Evolutionary conservation across 257 asterid species (phyloP).

Genomic region (Craterostigma plantagineum): DNA sequence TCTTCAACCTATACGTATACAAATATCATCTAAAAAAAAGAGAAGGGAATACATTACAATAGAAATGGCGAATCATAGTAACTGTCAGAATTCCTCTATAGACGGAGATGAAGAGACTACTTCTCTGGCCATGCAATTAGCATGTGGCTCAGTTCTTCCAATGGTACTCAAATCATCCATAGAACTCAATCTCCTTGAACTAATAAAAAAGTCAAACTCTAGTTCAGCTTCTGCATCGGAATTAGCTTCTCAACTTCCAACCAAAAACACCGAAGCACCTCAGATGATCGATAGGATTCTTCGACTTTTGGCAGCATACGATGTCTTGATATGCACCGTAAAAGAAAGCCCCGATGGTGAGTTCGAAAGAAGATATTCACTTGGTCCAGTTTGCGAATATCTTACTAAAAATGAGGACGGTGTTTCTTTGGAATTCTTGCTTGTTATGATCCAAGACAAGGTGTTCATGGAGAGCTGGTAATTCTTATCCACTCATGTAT

Average conservation of each 20-base stretch:
- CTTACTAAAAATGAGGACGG: constrained; percentile 28
- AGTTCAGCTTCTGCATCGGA: constrained; percentile 25
- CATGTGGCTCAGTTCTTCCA: constrained; percentile 3
- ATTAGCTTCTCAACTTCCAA: constrained; percentile 24
- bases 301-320: constrained; percentile 23
- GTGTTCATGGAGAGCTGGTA: constrained; percentile 40
- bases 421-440: constrained; percentile 21
- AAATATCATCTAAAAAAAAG: too few species aligned
- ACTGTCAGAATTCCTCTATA: too few species aligned
- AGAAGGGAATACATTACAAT: too few species aligned
- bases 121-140: not conserved
- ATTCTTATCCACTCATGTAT: not conserved
- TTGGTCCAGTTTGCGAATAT: constrained; percentile 32
- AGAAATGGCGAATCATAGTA: too few species aligned
- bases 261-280: constrained; percentile 23
- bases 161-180: constrained; percentile 9
- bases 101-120: not conserved
- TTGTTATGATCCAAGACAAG: constrained; percentile 32
- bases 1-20: too few species aligned
- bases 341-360: constrained; percentile 7
- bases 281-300: constrained; percentile 39
- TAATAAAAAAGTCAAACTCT: constrained; percentile 26
- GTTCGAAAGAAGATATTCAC: constrained; percentile 21
- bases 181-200: constrained; percentile 39
- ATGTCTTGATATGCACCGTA: constrained; percentile 21